Evolutionary conservation across 179 eudicot species (phyloP).

Genomic region (Nepenthes alata): DNA sequence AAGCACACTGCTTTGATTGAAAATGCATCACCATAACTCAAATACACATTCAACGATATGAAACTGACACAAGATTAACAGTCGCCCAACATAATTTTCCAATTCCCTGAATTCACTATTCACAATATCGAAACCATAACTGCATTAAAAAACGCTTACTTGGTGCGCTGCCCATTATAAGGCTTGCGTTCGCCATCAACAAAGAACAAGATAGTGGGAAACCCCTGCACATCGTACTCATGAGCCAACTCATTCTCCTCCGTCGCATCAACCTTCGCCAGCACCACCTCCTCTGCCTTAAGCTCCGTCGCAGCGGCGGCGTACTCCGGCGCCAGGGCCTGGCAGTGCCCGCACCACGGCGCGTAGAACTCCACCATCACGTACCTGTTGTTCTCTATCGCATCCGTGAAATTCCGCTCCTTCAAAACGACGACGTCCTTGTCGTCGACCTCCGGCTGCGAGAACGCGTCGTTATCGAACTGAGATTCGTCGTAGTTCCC

Average conservation of each 20-base stretch:
- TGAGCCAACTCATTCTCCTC: conserved; percentile 49
- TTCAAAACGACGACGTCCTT: conserved; percentile 52
- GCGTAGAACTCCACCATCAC: conserved; percentile 85
- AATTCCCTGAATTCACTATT: too few species aligned
- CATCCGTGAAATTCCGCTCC: conserved; percentile 31
- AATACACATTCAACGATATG: too few species aligned
- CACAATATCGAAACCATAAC: too few species aligned
- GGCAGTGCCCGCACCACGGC: conserved; percentile 83
- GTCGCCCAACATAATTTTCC: too few species aligned
- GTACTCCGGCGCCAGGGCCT: conserved; percentile 63
- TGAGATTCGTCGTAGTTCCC: conserved; percentile 38
- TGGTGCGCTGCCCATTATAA: conserved; percentile 40
- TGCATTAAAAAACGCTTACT: conserved; percentile 26
- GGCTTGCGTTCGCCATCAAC: conserved; percentile 30
- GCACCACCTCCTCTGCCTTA: conserved; percentile 29
- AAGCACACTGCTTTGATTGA: too few species aligned
- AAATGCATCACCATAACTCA: too few species aligned
- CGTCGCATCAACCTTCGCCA: conserved; percentile 70
- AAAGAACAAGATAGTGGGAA: conserved; percentile 48
- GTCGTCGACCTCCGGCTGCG: conserved; percentile 33
- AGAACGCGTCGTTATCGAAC: conserved; percentile 22
- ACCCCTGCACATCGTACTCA: conserved; percentile 49
- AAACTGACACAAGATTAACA: too few species aligned
- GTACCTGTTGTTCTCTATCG: conserved; percentile 25
- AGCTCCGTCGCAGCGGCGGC: conserved; percentile 61